Percentiles rank a stretch among this genome's conserved stretches.
Evolutionary conservation across 768 basidiomycete species (phyloP).

Genomic region (Russula sp.): DNA sequence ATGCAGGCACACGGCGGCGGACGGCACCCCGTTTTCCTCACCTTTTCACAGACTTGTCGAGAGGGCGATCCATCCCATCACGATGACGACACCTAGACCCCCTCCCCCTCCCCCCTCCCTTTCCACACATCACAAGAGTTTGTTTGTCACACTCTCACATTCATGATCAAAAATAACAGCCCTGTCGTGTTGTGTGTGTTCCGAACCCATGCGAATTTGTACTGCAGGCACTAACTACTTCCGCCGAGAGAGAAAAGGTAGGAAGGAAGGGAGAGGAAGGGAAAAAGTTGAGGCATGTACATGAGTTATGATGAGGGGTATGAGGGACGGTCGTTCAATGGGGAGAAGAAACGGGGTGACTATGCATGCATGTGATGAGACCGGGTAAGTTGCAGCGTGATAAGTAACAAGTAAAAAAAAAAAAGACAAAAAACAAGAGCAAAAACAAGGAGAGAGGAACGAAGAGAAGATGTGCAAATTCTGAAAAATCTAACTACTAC

Average conservation of each 20-base stretch:
- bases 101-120: too few species aligned
- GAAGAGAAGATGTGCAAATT: neutral
- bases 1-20: neutral
- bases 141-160: slow-evolving; percentile 2
- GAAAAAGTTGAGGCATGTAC: neutral
- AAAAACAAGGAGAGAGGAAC: neutral
- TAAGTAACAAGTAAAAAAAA: slow-evolving; percentile 20
- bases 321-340: neutral
- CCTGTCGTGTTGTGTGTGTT: slow-evolving; percentile 3
- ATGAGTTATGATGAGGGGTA: slow-evolving; percentile 4
- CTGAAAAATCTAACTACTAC: neutral
- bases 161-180: neutral
- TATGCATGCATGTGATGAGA: slow-evolving; percentile 17
- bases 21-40: neutral
- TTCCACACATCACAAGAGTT: neutral
- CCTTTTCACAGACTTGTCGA: neutral
- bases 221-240: neutral
- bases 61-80: neutral
- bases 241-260: neutral
- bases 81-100: slow-evolving; percentile 9
- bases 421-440: neutral
- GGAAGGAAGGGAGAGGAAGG: neutral
- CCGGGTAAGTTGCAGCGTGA: slow-evolving; percentile 11
- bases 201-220: neutral
- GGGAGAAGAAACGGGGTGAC: neutral